phyloP scores from a whole-genome alignment of 1,139 yeast species.

The Tardiomyces depauwii region DNA sequence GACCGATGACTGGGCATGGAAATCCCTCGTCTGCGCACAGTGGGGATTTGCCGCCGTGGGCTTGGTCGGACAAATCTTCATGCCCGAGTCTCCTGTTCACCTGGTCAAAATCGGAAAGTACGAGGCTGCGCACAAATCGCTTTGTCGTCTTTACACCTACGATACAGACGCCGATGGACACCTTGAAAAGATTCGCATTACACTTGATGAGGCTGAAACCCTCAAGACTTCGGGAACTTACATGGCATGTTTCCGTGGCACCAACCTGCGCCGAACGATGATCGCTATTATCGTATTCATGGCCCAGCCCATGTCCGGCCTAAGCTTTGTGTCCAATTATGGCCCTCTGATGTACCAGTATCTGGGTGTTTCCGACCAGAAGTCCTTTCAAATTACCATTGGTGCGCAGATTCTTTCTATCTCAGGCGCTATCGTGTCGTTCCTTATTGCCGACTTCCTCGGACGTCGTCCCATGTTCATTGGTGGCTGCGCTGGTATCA shows the following conservation, averaged over 20 bases:
- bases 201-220: constrained; percentile 19
- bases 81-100: constrained; percentile 46
- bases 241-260: constrained; percentile 35
- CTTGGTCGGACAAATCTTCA: constrained; percentile 7
- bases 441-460: constrained; percentile 14
- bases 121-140: constrained; percentile 25
- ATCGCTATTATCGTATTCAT: constrained; percentile 35
- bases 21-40: constrained; percentile 5
- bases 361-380: constrained; percentile 21
- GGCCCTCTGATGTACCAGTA: constrained; percentile 28
- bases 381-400: constrained; percentile 22
- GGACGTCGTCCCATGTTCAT: constrained; percentile 26
- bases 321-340: constrained; percentile 37
- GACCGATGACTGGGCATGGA: constrained; percentile 1
- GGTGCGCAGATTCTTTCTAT: constrained; percentile 23
- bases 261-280: constrained; percentile 40
- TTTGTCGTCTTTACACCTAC: constrained; percentile 10
- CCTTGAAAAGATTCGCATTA: constrained; percentile 17
- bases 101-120: constrained; percentile 27
- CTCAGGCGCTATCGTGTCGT: constrained; percentile 21
- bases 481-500: constrained; percentile 16
- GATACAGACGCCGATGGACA: constrained; percentile 15
- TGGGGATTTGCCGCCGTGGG: constrained; percentile 7
- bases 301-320: constrained; percentile 39
- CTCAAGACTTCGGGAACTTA: constrained; percentile 20